Evolutionary conservation across 768 basidiomycete genomes (phyloP), one percentile per base, ranked within the genome.

Genomic region (Pleurotus tuber-regium): DNA sequence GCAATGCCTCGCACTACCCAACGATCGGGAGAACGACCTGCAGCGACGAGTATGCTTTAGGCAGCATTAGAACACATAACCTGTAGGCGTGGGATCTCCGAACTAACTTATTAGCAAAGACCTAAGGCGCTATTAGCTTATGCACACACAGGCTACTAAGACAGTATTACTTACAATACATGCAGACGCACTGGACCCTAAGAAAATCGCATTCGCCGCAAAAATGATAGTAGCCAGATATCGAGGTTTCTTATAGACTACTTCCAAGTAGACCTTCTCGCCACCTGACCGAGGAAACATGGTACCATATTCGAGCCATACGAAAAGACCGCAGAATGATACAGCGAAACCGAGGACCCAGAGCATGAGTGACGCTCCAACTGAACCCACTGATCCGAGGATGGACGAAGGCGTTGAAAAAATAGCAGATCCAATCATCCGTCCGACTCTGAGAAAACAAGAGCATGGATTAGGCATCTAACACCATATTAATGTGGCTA

Each of bases 221-320:
- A 79, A 81, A 12, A 80, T 61, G 7, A 76, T 63, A 0, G 80
- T 82, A 4, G 72, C 74, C 2, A 82, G 63, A 42, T 72, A 74
- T 53, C 64, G 70, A 4, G 80, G 79, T 30, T 62, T 68, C 40
- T 62, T 67, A 59, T 80, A 84, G 2, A 80, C 69, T 0, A 75
- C 79, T 60, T 84, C 83, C 21, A 82, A 66, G 55, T 84, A 83
- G 2, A 83, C 80, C 61, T 84, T 83, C 60, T 84, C 83, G 5
- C 82, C 82, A 5, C 82, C 81, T 10, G 78, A 80, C 1, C 82
- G 72, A 2, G 82, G 82, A 53, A 75, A 80, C 82, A 83, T 84
- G 2, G 80, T 79, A 5, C 83, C 83, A 43, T 77, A 77, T 53
- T 84, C 82, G 16, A 84, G 75, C 80, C 80, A 83, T 49, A 83